A percentile compares a stretch with the other conserved stretches of the same genome.
phyloP scores from a whole-genome alignment of 139 green algal species.

The Edaphochlamys debaryana region DNA sequence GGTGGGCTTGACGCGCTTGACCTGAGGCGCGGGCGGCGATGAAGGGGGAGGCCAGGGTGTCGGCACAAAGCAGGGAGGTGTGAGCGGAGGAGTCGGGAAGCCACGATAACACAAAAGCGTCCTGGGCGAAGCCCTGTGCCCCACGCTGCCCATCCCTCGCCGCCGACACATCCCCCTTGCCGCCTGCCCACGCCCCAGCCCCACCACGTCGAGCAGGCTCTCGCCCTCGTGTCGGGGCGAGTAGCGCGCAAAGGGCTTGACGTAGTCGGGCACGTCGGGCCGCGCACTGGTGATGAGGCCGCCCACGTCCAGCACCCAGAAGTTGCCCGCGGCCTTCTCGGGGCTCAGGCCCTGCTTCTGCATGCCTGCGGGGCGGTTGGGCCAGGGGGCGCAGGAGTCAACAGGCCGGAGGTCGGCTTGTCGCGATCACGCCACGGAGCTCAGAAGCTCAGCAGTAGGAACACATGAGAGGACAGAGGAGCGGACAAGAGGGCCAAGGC shows the following conservation, averaged over 20 bases:
- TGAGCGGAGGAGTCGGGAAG: background rate
- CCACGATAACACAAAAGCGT: background rate
- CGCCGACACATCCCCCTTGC: no score
- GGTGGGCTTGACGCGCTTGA: slow-evolving; percentile 74
- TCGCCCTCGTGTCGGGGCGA: slow-evolving; percentile 10
- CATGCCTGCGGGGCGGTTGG: slow-evolving; percentile 74
- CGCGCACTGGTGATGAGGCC: slow-evolving; percentile 60
- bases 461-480: no score
- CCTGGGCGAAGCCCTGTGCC: no score
- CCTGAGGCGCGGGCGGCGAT: background rate
- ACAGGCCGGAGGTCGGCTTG: no score
- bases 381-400: no score
- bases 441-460: no score
- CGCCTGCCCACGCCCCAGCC: no score
- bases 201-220: slow-evolving; percentile 26
- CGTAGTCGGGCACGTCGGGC: slow-evolving; percentile 54
- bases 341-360: slow-evolving; percentile 66
- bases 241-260: slow-evolving; percentile 75
- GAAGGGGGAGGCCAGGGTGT: background rate
- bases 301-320: slow-evolving; percentile 69
- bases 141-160: no score
- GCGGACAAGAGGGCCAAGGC: background rate
- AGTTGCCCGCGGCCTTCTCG: slow-evolving; percentile 62
- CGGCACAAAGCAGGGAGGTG: background rate
- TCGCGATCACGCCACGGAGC: no score